A percentile compares a stretch with the other conserved stretches of the same genome.
Evolutionary conservation across 169 alveolate genomes (phyloP).

Genomic region (Besnoitia besnoiti): DNA sequence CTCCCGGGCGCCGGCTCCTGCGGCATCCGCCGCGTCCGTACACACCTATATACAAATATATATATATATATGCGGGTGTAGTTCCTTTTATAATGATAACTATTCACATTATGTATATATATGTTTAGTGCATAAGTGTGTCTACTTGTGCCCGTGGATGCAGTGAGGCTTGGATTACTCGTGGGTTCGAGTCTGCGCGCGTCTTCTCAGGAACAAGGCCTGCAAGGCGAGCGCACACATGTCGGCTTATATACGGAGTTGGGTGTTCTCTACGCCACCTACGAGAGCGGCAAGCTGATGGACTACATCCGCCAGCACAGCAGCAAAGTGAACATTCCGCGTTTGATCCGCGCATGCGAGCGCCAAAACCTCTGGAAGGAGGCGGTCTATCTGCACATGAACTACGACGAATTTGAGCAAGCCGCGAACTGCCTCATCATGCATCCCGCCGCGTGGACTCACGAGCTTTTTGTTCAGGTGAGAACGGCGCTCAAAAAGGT

Average conservation of each 20-base stretch:
- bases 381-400: constrained; percentile 93
- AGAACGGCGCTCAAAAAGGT: neutral
- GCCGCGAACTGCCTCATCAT: constrained; percentile 96
- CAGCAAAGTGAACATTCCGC: constrained; percentile 89
- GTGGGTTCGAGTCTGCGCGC: too few relatives aligned
- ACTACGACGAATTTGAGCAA: constrained; percentile 96
- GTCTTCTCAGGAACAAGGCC: constrained; percentile 73
- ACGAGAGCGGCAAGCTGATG: constrained; percentile 96
- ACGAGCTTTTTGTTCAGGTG: constrained; percentile 89
- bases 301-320: constrained; percentile 89
- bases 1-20: neutral
- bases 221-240: constrained; percentile 88
- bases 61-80: neutral
- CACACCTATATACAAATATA: neutral
- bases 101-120: neutral
- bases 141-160: too few relatives aligned
- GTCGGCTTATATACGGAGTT: constrained; percentile 97
- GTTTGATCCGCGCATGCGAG: constrained; percentile 93
- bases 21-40: neutral
- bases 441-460: constrained; percentile 98
- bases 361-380: constrained; percentile 77
- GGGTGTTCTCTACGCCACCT: constrained; percentile 98
- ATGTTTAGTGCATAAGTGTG: too few relatives aligned
- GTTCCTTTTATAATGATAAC: too few relatives aligned
- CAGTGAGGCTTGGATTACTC: too few relatives aligned